These are phyloP conservation scores for Beauveria asiatica DNA, from an alignment of 2,329 filamentous ascomycete genomes.

Conservation along the genomic window DNA sequence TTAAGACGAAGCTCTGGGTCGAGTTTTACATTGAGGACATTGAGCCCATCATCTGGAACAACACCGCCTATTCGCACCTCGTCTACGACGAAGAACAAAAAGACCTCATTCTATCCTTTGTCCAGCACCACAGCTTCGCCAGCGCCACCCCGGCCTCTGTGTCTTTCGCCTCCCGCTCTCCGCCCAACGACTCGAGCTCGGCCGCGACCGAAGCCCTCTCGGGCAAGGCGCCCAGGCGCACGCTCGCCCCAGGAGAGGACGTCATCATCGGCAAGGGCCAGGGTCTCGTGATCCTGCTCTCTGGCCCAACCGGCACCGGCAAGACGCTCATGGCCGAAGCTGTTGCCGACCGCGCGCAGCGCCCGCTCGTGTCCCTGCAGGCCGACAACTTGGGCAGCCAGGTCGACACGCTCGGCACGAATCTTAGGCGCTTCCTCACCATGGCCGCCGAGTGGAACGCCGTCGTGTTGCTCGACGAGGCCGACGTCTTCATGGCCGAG, in stretches of 20 bases:
- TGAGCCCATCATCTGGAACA: conserved; percentile 35
- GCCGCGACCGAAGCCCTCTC: conserved; percentile 14
- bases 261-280: conserved; percentile 35
- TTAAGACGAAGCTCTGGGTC: conserved; percentile 38
- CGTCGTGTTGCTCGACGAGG: conserved; percentile 44
- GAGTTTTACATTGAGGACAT: conserved; percentile 34
- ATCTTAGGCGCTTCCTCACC: conserved; percentile 37
- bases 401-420: conserved; percentile 35
- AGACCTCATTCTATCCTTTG: conserved; percentile 38
- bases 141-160: conserved; percentile 11
- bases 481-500: conserved; percentile 43
- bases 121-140: conserved; percentile 31
- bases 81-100: conserved; percentile 40
- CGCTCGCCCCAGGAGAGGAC: conserved; percentile 24
- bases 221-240: conserved; percentile 2
- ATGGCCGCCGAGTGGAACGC: conserved; percentile 42
- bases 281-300: conserved; percentile 37
- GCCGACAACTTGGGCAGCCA: conserved; percentile 40
- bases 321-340: conserved; percentile 38
- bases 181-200: conserved; percentile 23
- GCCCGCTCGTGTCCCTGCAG: conserved; percentile 37
- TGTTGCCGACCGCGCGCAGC: conserved; percentile 32
- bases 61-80: conserved; percentile 35
- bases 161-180: conserved; percentile 1
- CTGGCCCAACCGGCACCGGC: conserved; percentile 37